phyloP scores from a whole-genome alignment of 345 rosid species.

The Brassica juncea region DNA sequence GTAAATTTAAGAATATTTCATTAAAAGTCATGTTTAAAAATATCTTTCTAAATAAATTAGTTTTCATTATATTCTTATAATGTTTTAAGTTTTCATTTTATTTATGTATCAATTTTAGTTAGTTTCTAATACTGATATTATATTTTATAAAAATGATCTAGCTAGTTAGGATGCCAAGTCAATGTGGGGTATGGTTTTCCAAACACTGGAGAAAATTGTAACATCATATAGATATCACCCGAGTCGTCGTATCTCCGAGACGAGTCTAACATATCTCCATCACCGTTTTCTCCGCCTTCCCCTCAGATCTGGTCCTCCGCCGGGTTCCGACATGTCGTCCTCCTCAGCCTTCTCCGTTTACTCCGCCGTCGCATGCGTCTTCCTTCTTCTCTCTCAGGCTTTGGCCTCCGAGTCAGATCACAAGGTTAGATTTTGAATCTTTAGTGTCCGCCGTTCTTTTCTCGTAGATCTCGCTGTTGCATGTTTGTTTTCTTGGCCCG shows the following conservation, averaged over 20 bases:
- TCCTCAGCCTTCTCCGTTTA: slow-evolving; percentile 37
- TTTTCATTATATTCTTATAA: too few relatives aligned
- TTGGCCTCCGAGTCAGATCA: slow-evolving; percentile 85
- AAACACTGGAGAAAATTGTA: neutral
- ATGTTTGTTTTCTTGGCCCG: neutral
- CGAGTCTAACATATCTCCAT: slow-evolving; percentile 19
- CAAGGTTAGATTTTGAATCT: slow-evolving; percentile 56
- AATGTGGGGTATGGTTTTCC: too few relatives aligned
- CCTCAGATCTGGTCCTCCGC: slow-evolving; percentile 45
- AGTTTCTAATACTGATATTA: too few relatives aligned
- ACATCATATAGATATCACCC: slow-evolving; percentile 14
- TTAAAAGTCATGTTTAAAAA: too few relatives aligned
- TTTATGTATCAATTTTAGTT: too few relatives aligned
- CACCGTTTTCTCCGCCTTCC: slow-evolving; percentile 25
- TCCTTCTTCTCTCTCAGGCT: slow-evolving; percentile 47
- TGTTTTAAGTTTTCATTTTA: too few relatives aligned
- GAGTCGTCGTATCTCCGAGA: slow-evolving; percentile 23
- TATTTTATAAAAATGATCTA: neutral
- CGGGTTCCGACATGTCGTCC: slow-evolving; percentile 58
- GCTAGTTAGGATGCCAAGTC: too few relatives aligned
- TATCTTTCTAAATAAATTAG: too few relatives aligned
- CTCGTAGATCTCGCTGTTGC: slow-evolving; percentile 43
- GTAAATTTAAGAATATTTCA: too few relatives aligned
- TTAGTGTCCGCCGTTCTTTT: slow-evolving; percentile 3
- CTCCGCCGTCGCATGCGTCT: slow-evolving; percentile 22